phyloP scores from a whole-genome alignment of 1,284 basidiomycete species.

The Stygiomarasmius scandens region DNA sequence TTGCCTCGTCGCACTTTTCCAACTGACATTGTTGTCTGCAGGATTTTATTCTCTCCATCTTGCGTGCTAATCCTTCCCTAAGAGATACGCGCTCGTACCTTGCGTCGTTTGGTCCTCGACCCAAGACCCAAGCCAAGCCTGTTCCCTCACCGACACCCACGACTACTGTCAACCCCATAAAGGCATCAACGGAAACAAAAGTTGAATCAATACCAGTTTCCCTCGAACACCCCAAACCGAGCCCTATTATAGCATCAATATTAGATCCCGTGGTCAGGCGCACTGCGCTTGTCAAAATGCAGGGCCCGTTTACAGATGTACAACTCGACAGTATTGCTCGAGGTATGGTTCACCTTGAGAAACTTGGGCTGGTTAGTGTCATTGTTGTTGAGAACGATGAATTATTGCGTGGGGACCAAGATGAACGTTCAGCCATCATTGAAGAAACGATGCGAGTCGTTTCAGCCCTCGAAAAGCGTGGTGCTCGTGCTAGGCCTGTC shows the following conservation, averaged over 20 bases:
- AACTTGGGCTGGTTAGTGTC: conserved; percentile 92
- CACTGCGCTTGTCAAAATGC: conserved; percentile 94
- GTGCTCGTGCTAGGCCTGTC: conserved; percentile 86
- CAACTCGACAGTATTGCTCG: conserved; percentile 94
- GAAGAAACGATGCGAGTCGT: conserved; percentile 86
- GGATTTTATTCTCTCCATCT: conserved; percentile 96
- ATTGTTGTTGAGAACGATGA: conserved; percentile 93
- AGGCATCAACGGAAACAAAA: conserved; percentile 8
- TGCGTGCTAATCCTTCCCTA: conserved; percentile 90
- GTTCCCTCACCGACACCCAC: conserved; percentile 28
- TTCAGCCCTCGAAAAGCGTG: conserved; percentile 81
- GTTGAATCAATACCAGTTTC: conserved; percentile 23
- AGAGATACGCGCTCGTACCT: conserved; percentile 92
- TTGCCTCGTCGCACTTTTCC: conserved; percentile 6
- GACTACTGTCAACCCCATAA: neutral
- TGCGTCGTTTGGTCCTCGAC: conserved; percentile 76
- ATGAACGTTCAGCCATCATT: conserved; percentile 61
- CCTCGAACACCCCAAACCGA: conserved; percentile 36
- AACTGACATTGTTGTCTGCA: conserved; percentile 37
- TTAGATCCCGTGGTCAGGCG: conserved; percentile 82
- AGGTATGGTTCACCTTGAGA: conserved; percentile 94
- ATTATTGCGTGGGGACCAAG: conserved; percentile 66
- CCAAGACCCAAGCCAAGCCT: conserved; percentile 32
- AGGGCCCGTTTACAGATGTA: conserved; percentile 94
- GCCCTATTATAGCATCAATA: conserved; percentile 78